Percentiles rank a stretch among this genome's conserved stretches.
Conservation (phyloP, 1,284 basidiomycete genomes). For the Calocybe gambosa region DNA sequence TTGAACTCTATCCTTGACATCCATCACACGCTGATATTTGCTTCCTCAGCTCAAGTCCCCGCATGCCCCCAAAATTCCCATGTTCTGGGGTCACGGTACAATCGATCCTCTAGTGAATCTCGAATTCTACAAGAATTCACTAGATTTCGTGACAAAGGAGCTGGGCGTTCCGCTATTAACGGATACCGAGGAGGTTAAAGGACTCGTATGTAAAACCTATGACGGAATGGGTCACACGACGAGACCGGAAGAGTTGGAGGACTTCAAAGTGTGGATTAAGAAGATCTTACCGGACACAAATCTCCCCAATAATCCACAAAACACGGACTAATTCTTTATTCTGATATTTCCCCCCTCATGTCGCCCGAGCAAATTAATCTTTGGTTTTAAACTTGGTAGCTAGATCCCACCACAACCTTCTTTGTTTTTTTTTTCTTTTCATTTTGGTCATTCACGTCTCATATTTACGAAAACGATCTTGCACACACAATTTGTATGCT, state of each 20-base stretch:
- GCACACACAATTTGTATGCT: background rate
- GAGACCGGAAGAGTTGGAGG: conserved; percentile 54
- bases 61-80: conserved; percentile 55
- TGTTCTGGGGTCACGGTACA: conserved; percentile 89
- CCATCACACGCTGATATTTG: conserved; percentile 7
- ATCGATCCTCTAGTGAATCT: conserved; percentile 68
- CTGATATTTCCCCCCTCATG: background rate
- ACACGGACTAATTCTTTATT: background rate
- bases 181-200: conserved; percentile 26
- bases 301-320: conserved; percentile 1
- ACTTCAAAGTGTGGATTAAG: conserved; percentile 60
- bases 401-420: conserved; percentile 4
- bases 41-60: conserved; percentile 47
- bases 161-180: conserved; percentile 39
- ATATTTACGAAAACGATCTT: background rate
- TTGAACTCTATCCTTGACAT: background rate
- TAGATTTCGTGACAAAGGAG: conserved; percentile 45
- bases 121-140: conserved; percentile 41
- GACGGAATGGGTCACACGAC: conserved; percentile 59
- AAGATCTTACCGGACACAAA: conserved; percentile 34
- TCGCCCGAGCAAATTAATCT: background rate
- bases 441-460: background rate
- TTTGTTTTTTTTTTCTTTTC: background rate
- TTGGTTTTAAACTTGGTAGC: background rate
- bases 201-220: conserved; percentile 60